These are phyloP conservation scores for Coemansia sp. DNA, from an alignment of 192 early-diverging fungal species.

Conservation along the genomic window DNA sequence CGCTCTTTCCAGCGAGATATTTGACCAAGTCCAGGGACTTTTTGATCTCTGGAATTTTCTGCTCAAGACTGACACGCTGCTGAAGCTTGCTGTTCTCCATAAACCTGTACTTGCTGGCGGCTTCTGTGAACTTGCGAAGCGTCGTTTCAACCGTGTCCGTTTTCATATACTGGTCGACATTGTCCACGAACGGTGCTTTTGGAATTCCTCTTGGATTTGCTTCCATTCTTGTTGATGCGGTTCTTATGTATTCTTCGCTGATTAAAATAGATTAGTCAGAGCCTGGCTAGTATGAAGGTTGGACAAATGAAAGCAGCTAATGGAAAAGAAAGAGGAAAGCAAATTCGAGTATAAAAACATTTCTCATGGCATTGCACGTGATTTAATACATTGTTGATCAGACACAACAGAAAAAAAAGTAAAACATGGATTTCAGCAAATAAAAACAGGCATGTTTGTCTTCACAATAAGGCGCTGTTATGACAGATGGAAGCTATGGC, in stretches of 20 bases:
- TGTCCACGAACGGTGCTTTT: slow-evolving; percentile 91
- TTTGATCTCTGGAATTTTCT: slow-evolving; percentile 95
- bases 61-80: slow-evolving; percentile 77
- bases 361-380: too few relatives aligned
- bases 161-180: slow-evolving; percentile 84
- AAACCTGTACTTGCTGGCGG: slow-evolving; percentile 94
- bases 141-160: slow-evolving; percentile 78
- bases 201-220: slow-evolving; percentile 95
- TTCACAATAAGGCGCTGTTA: slow-evolving; percentile 19
- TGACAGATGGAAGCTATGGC: slow-evolving; percentile 73
- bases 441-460: not conserved
- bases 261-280: not conserved
- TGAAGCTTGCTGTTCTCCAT: slow-evolving; percentile 93
- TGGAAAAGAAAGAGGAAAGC: not conserved
- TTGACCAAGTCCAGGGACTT: slow-evolving; percentile 88
- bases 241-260: not conserved
- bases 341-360: too few relatives aligned
- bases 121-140: slow-evolving; percentile 90
- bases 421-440: not conserved
- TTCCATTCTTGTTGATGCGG: slow-evolving; percentile 47
- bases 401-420: not conserved
- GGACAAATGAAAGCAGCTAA: not conserved
- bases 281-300: not conserved
- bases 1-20: slow-evolving; percentile 66
- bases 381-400: not conserved